phyloP scores from a whole-genome alignment of 495 filamentous ascomycete genomes.

The Collariella sp. region DNA sequence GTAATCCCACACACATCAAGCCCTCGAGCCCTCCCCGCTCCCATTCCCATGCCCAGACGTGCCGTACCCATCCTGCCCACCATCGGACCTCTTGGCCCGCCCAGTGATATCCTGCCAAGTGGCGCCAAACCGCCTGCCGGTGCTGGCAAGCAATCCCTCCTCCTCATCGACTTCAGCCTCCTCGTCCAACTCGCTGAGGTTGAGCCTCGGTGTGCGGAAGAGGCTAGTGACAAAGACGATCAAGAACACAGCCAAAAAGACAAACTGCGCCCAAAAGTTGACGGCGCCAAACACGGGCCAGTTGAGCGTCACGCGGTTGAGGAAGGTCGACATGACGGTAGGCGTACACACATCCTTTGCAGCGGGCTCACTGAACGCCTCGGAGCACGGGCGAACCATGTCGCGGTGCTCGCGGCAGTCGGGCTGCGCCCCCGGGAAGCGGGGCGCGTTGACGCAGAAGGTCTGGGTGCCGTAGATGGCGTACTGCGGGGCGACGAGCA shows the following conservation, averaged over 20 bases:
- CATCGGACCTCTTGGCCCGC: slow-evolving; percentile 9
- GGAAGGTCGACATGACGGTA: slow-evolving; percentile 78
- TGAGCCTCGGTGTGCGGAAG: slow-evolving; percentile 67
- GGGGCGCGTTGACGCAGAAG: slow-evolving; percentile 64
- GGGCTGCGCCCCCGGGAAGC: slow-evolving; percentile 51
- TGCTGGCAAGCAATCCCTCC: slow-evolving; percentile 78
- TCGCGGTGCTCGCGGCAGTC: slow-evolving; percentile 68
- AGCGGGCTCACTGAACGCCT: slow-evolving; percentile 50
- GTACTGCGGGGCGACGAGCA: slow-evolving; percentile 90
- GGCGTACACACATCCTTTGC: slow-evolving; percentile 79
- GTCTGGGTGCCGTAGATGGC: slow-evolving; percentile 90
- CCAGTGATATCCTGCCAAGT: slow-evolving; percentile 83
- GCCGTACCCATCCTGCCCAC: slow-evolving; percentile 11
- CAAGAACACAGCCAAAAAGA: slow-evolving; percentile 75
- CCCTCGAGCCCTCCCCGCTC: background rate
- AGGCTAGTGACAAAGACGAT: slow-evolving; percentile 66
- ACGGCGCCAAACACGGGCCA: slow-evolving; percentile 94
- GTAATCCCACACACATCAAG: background rate
- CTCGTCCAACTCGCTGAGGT: slow-evolving; percentile 68
- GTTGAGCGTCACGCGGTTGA: slow-evolving; percentile 89
- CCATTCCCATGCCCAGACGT: slow-evolving; percentile 7
- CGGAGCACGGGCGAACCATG: slow-evolving; percentile 72
- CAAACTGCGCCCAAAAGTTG: slow-evolving; percentile 91
- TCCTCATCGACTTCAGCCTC: slow-evolving; percentile 93
- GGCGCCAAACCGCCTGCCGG: slow-evolving; percentile 69